A percentile compares a stretch with the other conserved stretches of the same genome.
These are phyloP conservation scores for Hypocrella siamensis DNA, from an alignment of 2,329 filamentous ascomycete species.

Conservation along the genomic window DNA sequence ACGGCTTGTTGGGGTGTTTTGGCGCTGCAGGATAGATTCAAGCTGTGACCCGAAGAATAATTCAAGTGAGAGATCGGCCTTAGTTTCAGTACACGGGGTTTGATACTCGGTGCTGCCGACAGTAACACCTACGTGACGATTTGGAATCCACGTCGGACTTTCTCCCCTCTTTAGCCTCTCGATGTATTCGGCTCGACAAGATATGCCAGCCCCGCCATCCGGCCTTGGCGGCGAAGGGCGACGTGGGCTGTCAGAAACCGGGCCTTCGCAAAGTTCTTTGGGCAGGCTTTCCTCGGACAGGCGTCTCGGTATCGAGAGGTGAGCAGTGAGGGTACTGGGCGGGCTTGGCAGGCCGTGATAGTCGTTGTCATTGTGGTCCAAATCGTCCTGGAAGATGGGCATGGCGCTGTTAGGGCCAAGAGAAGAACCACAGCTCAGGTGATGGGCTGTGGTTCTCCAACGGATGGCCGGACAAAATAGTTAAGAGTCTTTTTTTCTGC, in stretches of 20 bases:
- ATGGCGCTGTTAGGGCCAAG: constrained; percentile 19
- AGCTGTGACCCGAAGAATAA: too few species aligned
- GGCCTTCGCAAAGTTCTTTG: constrained; percentile 46
- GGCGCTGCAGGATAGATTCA: constrained; percentile 19
- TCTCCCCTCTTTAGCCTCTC: constrained; percentile 68
- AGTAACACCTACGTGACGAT: constrained; percentile 35
- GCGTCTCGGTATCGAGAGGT: constrained; percentile 10
- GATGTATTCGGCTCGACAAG: constrained; percentile 65
- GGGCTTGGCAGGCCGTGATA: constrained; percentile 9
- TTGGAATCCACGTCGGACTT: constrained; percentile 58
- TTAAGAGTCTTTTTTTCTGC: too few species aligned
- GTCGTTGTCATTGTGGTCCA: constrained; percentile 17
- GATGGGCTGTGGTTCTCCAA: constrained; percentile 9
- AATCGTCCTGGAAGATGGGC: constrained; percentile 42
- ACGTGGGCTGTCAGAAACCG: constrained; percentile 26
- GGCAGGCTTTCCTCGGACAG: constrained; percentile 45
- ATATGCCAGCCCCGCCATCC: constrained; percentile 19
- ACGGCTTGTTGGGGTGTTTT: constrained; percentile 9
- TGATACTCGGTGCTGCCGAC: background rate
- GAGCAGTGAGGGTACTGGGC: constrained; percentile 7
- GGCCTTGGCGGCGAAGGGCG: constrained; percentile 9
- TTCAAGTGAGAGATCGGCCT: background rate
- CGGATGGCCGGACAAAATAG: constrained; percentile 5
- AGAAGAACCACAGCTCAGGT: constrained; percentile 17
- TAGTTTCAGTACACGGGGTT: background rate